phyloP scores from a whole-genome alignment of 176 grass and related monocot species.

The Hordeum vulgare region DNA sequence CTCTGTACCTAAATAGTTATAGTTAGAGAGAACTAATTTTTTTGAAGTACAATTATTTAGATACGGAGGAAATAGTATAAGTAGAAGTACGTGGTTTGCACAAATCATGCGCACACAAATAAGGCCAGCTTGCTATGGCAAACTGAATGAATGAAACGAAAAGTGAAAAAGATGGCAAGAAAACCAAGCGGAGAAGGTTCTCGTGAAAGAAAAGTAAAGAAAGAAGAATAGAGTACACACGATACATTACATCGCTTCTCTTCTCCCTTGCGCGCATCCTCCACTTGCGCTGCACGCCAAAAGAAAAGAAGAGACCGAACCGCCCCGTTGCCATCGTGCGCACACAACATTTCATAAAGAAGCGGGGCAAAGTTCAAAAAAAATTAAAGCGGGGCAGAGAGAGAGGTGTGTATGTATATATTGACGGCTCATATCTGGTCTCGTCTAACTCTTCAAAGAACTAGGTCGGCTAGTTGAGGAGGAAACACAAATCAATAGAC shows the following conservation, averaged over 20 bases:
- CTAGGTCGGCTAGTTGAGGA: neutral
- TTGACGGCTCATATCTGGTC: neutral
- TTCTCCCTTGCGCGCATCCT: neutral
- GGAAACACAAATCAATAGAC: neutral
- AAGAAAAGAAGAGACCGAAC: neutral
- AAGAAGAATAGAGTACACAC: neutral
- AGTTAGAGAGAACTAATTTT: no score
- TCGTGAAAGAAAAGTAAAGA: neutral
- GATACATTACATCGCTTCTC: neutral
- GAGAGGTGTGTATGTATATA: neutral
- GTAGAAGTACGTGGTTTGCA: constrained; percentile 12
- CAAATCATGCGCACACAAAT: neutral
- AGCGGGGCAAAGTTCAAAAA: neutral
- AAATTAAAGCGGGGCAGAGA: neutral
- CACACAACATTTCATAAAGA: neutral
- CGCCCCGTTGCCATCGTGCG: neutral
- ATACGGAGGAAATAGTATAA: no score
- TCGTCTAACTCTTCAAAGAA: neutral
- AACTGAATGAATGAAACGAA: no score
- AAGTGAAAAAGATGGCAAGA: neutral
- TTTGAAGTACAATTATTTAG: no score
- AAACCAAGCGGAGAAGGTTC: neutral
- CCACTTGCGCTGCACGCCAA: constrained; percentile 36
- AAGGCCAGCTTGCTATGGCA: neutral
- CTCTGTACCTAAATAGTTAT: no score